A percentile compares a stretch with the other conserved stretches of the same genome.
phyloP scores from a whole-genome alignment of 129 eudicot genomes.

The Pseudognaphalium luteoalbum region DNA sequence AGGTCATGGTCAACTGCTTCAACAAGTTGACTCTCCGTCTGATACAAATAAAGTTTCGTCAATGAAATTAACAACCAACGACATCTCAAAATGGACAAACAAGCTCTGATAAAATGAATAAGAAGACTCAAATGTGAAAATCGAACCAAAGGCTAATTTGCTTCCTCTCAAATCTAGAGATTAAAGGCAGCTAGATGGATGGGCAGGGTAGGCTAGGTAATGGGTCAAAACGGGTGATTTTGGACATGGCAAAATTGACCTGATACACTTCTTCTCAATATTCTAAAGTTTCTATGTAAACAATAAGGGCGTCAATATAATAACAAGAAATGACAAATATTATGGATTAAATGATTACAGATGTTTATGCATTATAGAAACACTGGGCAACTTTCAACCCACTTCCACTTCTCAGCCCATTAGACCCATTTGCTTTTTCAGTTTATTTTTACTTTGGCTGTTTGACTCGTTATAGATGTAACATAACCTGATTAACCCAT shows the following conservation, averaged over 20 bases:
- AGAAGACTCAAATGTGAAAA: not conserved
- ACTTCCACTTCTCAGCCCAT: not conserved
- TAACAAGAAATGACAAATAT: not conserved
- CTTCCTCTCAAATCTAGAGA: not conserved
- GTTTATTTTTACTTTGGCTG: not conserved
- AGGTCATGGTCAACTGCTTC: constrained; percentile 91
- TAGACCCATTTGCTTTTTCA: not conserved
- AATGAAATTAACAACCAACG: not conserved
- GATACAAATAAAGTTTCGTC: not conserved
- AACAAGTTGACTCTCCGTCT: constrained; percentile 78
- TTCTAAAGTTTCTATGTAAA: not conserved
- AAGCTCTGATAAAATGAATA: not conserved
- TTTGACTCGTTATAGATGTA: not conserved
- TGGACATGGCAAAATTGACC: not conserved
- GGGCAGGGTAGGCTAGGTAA: not conserved
- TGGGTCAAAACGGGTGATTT: not conserved
- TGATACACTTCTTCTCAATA: not conserved
- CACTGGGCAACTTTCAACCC: not conserved
- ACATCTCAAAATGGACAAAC: no score
- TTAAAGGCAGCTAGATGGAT: not conserved
- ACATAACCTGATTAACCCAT: no score
- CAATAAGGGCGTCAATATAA: not conserved
- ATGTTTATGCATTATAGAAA: not conserved
- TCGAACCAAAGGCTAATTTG: not conserved
- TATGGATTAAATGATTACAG: not conserved